Conservation (phyloP, 2,329 filamentous ascomycete genomes). For the Fusarium euwallaceae region DNA sequence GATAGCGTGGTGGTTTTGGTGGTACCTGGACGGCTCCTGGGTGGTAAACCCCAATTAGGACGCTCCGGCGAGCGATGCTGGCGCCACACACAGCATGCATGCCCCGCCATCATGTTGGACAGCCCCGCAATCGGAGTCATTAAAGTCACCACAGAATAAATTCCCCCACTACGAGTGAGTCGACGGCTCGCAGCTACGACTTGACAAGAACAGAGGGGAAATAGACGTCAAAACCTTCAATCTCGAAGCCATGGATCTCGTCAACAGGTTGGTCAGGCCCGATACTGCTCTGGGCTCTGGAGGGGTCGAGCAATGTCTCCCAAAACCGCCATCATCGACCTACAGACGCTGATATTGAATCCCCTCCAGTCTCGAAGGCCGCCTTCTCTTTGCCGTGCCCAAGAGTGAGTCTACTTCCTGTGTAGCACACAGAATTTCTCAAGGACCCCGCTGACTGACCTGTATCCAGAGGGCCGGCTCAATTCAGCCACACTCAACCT, state of each 20-base stretch:
- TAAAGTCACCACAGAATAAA: slow-evolving; percentile 43
- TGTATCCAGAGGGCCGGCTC: slow-evolving; percentile 83
- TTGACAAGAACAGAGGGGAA: slow-evolving; percentile 18
- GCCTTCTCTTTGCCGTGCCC: slow-evolving; percentile 95
- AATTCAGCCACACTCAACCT: slow-evolving; percentile 91
- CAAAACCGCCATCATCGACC: slow-evolving; percentile 1
- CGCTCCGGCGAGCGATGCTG: slow-evolving; percentile 14
- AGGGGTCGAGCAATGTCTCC: neutral
- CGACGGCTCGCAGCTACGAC: slow-evolving; percentile 4
- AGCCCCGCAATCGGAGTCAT: slow-evolving; percentile 47
- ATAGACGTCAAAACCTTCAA: slow-evolving; percentile 7
- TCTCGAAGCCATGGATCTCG: slow-evolving; percentile 61
- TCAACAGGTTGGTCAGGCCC: slow-evolving; percentile 62
- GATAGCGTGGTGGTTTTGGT: slow-evolving; percentile 21
- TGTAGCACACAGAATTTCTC: neutral
- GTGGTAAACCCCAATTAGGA: slow-evolving; percentile 30
- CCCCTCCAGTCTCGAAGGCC: slow-evolving; percentile 81
- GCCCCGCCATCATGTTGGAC: slow-evolving; percentile 43
- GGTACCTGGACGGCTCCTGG: slow-evolving; percentile 27
- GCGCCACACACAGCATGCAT: slow-evolving; percentile 27
- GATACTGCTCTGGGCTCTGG: neutral
- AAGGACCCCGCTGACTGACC: slow-evolving; percentile 31
- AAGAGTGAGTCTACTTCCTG: slow-evolving; percentile 79
- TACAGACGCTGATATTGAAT: slow-evolving; percentile 34
- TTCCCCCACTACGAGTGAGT: slow-evolving; percentile 34